Conservation (phyloP, 352 stramenopile species). For the Globisporangium paroecandrum region DNA sequence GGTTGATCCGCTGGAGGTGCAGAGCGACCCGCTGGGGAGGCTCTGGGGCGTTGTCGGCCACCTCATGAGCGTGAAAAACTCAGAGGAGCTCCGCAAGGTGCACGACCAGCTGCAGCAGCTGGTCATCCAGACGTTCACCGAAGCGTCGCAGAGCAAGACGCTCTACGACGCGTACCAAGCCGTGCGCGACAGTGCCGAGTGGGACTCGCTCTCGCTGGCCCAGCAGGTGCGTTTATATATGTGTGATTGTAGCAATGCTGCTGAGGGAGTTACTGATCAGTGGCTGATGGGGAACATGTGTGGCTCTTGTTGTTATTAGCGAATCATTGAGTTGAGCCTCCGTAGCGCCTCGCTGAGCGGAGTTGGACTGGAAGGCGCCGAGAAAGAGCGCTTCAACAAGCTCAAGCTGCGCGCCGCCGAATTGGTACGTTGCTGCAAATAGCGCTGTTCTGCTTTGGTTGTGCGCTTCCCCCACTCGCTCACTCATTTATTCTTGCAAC, state of each 20-base stretch:
- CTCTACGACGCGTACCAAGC: slow-evolving; percentile 90
- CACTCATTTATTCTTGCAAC: not conserved
- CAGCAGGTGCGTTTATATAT: slow-evolving; percentile 42
- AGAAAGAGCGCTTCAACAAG: slow-evolving; percentile 94
- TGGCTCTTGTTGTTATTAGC: slow-evolving; percentile 17
- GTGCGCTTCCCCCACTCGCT: not conserved
- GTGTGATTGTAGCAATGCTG: not conserved
- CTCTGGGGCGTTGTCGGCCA: slow-evolving; percentile 95
- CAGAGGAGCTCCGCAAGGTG: slow-evolving; percentile 89
- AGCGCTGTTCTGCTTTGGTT: not conserved
- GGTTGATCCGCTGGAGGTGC: slow-evolving; percentile 90
- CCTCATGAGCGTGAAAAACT: slow-evolving; percentile 97
- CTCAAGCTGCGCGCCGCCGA: slow-evolving; percentile 92
- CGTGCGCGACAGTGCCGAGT: slow-evolving; percentile 69
- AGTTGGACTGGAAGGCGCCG: slow-evolving; percentile 90
- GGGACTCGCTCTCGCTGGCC: slow-evolving; percentile 44
- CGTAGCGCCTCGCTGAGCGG: slow-evolving; percentile 89
- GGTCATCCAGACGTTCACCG: slow-evolving; percentile 91
- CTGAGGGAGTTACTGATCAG: not conserved
- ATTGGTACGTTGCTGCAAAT: slow-evolving; percentile 42
- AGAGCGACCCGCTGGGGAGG: slow-evolving; percentile 90
- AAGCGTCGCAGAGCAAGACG: slow-evolving; percentile 89
- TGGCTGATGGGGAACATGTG: not conserved
- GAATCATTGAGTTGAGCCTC: slow-evolving; percentile 90
- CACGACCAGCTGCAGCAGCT: slow-evolving; percentile 93